A percentile compares a stretch with the other conserved stretches of the same genome.
Conservation (phyloP, 768 basidiomycete genomes). For the Suillus tomentosus region DNA sequence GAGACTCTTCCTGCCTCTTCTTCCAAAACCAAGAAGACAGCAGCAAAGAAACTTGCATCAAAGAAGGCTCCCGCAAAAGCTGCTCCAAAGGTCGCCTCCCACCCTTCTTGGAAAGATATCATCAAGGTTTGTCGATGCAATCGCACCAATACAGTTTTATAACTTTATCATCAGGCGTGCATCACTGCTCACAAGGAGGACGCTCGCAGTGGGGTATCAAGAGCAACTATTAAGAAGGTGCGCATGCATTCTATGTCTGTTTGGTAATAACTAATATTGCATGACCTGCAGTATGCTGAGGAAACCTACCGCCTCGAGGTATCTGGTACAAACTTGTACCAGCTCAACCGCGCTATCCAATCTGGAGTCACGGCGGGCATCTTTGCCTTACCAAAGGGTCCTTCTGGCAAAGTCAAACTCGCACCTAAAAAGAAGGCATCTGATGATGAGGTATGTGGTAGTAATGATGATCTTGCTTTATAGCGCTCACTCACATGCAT, state of each 20-base stretch:
- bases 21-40: constrained; percentile 33
- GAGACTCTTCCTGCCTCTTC: constrained; percentile 12
- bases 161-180: constrained; percentile 53
- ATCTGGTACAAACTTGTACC: constrained; percentile 42
- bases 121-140: constrained; percentile 41
- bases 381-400: constrained; percentile 59
- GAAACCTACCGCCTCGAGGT: constrained; percentile 52
- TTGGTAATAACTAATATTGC: constrained; percentile 12
- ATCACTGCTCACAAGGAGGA: constrained; percentile 65
- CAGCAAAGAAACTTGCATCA: constrained; percentile 26
- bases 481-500: background rate
- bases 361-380: constrained; percentile 49
- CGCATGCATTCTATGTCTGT: constrained; percentile 27
- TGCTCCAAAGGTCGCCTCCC: constrained; percentile 28
- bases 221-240: constrained; percentile 79
- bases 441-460: constrained; percentile 50
- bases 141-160: background rate
- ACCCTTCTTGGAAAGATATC: constrained; percentile 60
- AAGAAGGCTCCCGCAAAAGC: constrained; percentile 18
- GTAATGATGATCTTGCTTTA: background rate
- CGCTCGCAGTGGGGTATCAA: constrained; percentile 69
- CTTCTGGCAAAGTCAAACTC: constrained; percentile 76
- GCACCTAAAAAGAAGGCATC: constrained; percentile 52
- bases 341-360: constrained; percentile 54
- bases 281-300: constrained; percentile 44